phyloP scores from a whole-genome alignment of 148 eudicot species.

The Rhododendron griersonianum region DNA sequence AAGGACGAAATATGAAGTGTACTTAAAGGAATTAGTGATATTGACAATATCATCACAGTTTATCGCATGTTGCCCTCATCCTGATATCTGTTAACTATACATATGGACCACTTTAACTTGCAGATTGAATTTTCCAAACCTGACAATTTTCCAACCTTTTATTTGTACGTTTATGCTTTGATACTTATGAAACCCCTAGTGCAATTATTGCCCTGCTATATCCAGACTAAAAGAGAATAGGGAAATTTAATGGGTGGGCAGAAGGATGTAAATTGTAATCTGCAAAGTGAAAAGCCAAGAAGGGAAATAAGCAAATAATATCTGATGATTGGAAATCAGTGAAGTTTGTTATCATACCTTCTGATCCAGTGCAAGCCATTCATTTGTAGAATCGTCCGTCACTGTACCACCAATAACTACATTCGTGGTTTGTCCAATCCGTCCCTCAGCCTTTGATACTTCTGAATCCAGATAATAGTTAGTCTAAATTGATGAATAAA shows the following conservation, averaged over 20 bases:
- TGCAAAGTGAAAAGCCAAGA: neutral
- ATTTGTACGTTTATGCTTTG: neutral
- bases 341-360: conserved; percentile 37
- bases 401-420: conserved; percentile 94
- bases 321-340: conserved; percentile 2
- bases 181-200: neutral
- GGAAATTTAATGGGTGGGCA: neutral
- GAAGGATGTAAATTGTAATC: neutral
- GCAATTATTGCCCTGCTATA: neutral
- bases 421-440: conserved; percentile 90
- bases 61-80: neutral
- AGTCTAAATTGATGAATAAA: conserved; percentile 8
- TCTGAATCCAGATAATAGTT: conserved; percentile 45
- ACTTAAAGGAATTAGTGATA: neutral
- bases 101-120: neutral
- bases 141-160: neutral
- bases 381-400: conserved; percentile 70
- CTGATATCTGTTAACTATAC: neutral
- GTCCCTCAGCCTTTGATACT: conserved; percentile 89
- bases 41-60: neutral
- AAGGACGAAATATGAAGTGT: neutral
- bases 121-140: neutral
- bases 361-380: conserved; percentile 83
- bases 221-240: neutral
- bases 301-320: neutral